Conservation (phyloP, 2,329 filamentous ascomycete genomes). For the Colletotrichum neosansevieriae region DNA sequence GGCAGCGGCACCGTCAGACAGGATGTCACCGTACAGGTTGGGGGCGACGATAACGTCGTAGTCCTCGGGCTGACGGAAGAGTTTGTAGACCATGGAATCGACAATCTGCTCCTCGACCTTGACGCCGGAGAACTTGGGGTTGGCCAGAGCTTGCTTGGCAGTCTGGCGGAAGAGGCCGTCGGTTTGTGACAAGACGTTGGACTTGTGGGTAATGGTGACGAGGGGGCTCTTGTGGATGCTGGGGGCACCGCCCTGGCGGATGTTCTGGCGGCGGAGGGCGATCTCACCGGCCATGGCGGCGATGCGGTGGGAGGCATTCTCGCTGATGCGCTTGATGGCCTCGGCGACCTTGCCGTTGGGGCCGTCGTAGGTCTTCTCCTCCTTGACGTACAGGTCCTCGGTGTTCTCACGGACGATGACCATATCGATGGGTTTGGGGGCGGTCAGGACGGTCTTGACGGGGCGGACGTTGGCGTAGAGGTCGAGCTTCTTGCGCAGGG, state of each 20-base stretch:
- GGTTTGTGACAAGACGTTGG: conserved; percentile 95
- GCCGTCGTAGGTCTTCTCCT: conserved; percentile 86
- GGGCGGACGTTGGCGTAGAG: conserved; percentile 98
- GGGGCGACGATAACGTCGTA: conserved; percentile 99
- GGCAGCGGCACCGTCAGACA: conserved; percentile 94
- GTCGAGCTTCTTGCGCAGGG: conserved; percentile 92
- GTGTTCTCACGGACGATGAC: conserved; percentile 99
- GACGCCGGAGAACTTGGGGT: conserved; percentile 72
- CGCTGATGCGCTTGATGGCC: conserved; percentile 96
- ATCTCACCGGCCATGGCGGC: conserved; percentile 95
- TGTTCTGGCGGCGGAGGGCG: conserved; percentile 85
- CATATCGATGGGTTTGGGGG: conserved; percentile 83
- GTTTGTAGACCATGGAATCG: conserved; percentile 99
- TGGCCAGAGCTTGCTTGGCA: conserved; percentile 78
- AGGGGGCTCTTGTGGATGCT: conserved; percentile 77
- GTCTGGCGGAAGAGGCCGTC: conserved; percentile 94
- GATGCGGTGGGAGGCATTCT: conserved; percentile 87
- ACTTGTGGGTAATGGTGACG: conserved; percentile 98
- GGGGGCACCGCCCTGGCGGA: conserved; percentile 70
- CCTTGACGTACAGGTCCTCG: conserved; percentile 97
- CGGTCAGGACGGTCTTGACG: conserved; percentile 83
- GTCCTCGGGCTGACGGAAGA: conserved; percentile 93
- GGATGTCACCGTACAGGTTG: conserved; percentile 96
- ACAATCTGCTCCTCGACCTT: conserved; percentile 96
- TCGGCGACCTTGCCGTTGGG: conserved; percentile 87